phyloP scores from a whole-genome alignment of 768 basidiomycete genomes.

The Postia placenta region DNA sequence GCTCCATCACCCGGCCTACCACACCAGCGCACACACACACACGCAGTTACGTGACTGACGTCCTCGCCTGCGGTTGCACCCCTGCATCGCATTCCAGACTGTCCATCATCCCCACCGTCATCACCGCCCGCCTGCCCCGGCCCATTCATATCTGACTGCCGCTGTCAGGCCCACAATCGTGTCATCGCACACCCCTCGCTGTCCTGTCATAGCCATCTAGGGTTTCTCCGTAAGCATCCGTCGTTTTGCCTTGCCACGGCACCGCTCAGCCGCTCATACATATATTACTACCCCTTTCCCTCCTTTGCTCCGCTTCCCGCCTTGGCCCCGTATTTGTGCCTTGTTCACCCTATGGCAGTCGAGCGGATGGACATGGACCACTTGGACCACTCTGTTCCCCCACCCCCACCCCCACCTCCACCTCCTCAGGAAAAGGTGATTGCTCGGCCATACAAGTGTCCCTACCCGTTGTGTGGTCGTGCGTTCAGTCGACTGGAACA shows the following conservation, averaged over 20 bases:
- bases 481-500: constrained; percentile 96
- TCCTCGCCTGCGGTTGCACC: background rate
- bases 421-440: constrained; percentile 32
- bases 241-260: constrained; percentile 11
- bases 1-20: too few species aligned
- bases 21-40: background rate
- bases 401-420: constrained; percentile 16
- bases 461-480: constrained; percentile 84
- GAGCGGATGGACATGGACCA: constrained; percentile 17
- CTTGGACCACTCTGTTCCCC: constrained; percentile 5
- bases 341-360: background rate
- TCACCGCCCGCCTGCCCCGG: constrained; percentile 7
- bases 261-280: constrained; percentile 1
- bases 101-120: constrained; percentile 2
- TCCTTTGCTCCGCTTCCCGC: too few species aligned
- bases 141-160: background rate
- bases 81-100: background rate
- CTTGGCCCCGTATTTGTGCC: too few species aligned
- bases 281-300: too few species aligned
- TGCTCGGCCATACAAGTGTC: constrained; percentile 92
- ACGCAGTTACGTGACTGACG: background rate
- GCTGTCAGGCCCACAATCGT: background rate
- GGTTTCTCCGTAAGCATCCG: too few species aligned
- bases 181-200: too few species aligned
- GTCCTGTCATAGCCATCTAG: too few species aligned